A percentile compares a stretch with the other conserved stretches of the same genome.
These are phyloP conservation scores for Chlamydomonas sphaeroides DNA, from an alignment of 139 green algal species.

Conservation along the genomic window DNA sequence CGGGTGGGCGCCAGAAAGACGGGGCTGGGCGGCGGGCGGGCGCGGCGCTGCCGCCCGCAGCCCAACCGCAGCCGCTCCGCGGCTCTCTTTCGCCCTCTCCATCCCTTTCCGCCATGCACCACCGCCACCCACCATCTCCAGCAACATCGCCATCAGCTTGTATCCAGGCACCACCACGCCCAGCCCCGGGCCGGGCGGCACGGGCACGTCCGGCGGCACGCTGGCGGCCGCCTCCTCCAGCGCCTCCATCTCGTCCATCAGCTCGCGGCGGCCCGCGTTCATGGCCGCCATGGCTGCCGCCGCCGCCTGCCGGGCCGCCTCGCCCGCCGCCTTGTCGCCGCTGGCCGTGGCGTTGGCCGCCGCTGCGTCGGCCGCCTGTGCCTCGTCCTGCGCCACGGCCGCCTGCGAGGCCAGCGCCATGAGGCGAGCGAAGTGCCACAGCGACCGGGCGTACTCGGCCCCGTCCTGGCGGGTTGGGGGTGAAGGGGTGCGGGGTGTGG, in stretches of 20 bases:
- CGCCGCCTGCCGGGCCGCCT: not conserved
- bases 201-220: not conserved
- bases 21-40: too few relatives aligned
- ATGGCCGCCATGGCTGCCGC: not conserved
- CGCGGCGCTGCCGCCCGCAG: too few relatives aligned
- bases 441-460: not conserved
- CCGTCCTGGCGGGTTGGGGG: not conserved
- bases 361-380: too few relatives aligned
- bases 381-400: too few relatives aligned
- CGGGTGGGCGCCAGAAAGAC: too few relatives aligned
- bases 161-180: not conserved
- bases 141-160: not conserved
- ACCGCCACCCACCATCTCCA: not conserved
- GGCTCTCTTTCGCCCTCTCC: too few relatives aligned
- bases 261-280: not conserved
- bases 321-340: too few relatives aligned
- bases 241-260: not conserved
- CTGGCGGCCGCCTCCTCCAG: not conserved
- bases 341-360: too few relatives aligned
- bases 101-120: not conserved
- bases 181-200: conserved; percentile 12
- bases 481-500: too few relatives aligned
- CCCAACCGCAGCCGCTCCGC: too few relatives aligned
- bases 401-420: conserved; percentile 11
- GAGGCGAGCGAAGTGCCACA: conserved; percentile 8